Evolutionary conservation across 2,329 filamentous ascomycete genomes (phyloP), one percentile per base, ranked within the genome.

Genomic region (Phyllosticta citribraziliensis): DNA sequence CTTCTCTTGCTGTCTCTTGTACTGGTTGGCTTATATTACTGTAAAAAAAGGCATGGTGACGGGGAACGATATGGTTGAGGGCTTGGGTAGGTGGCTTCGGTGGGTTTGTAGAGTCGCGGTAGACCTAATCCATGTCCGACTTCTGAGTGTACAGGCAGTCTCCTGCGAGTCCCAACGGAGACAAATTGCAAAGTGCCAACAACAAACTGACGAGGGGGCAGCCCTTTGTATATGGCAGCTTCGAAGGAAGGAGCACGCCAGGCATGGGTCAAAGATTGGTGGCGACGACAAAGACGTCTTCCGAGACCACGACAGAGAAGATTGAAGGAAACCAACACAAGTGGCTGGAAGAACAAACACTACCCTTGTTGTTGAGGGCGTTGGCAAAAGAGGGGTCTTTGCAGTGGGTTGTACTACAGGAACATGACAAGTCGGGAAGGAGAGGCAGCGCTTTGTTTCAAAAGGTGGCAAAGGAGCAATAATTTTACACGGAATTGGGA

Each of bases 101-200:
- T 52, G 22, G 54, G 24, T 54, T 61, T 61, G 54, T 56, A 56
- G 24, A 56, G 19, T 56, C 24, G 35, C 40, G 47, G 56, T 61
- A 61, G 59, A 61, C 59, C 40, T 22, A 61, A 61, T 57, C 59
- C 59, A 57, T 57, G 52, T 61, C 47, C 40, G 59, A 61, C 59
- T 61, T 61, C 55, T 52, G 54, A 27, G 47, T 53, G 58, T 56
- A 56, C 33, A 47, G n/a, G 12, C 22, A 22, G 22, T 22, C 22
- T 22, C 22, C 22, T 22, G 22, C 40, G 27, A 47, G 2, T 5
- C 17, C 40, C 40, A n/a, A 47, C 6, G 6, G 17, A n/a, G 17
- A n/a, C 3, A n/a, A 5, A n/a, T 17, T 2, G 17, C 1, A 6
- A 1, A n/a, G 40, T n/a, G 14, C 8, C 1, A n/a, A n/a, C 5